Evolutionary conservation across 306 rosid species (phyloP).

Genomic region (Cucumis melo): DNA sequence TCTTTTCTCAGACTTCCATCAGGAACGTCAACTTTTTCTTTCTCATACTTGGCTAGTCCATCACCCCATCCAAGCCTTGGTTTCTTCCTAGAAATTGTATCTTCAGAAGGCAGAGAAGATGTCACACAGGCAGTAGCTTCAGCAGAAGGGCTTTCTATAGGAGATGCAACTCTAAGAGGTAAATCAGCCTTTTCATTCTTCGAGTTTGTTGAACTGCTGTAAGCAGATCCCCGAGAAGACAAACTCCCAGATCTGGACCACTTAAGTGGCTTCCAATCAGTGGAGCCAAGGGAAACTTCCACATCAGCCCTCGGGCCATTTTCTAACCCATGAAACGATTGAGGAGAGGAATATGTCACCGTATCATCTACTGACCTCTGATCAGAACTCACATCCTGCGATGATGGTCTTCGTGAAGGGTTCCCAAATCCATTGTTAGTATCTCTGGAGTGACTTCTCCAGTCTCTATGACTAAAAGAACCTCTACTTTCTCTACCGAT

Average conservation of each 20-base stretch:
- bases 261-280: slow-evolving; percentile 86
- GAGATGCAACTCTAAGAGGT: slow-evolving; percentile 37
- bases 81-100: slow-evolving; percentile 65
- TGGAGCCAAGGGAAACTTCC: slow-evolving; percentile 40
- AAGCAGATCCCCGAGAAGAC: slow-evolving; percentile 84
- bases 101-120: slow-evolving; percentile 62
- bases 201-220: slow-evolving; percentile 63
- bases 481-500: slow-evolving; percentile 58
- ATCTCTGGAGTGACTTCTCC: slow-evolving; percentile 12
- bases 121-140: slow-evolving; percentile 63
- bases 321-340: slow-evolving; percentile 43
- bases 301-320: slow-evolving; percentile 50
- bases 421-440: background rate
- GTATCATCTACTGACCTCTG: slow-evolving; percentile 4
- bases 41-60: slow-evolving; percentile 95
- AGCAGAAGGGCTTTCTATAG: slow-evolving; percentile 45
- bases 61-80: slow-evolving; percentile 95
- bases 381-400: slow-evolving; percentile 27
- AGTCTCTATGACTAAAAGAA: slow-evolving; percentile 44
- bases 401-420: slow-evolving; percentile 32
- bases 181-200: slow-evolving; percentile 47
- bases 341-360: slow-evolving; percentile 4
- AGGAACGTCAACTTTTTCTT: slow-evolving; percentile 76
- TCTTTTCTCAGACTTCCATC: slow-evolving; percentile 44
- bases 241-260: slow-evolving; percentile 87